These are phyloP conservation scores for Ulvella scutata DNA, from an alignment of 139 green algal genomes.

Conservation along the genomic window DNA sequence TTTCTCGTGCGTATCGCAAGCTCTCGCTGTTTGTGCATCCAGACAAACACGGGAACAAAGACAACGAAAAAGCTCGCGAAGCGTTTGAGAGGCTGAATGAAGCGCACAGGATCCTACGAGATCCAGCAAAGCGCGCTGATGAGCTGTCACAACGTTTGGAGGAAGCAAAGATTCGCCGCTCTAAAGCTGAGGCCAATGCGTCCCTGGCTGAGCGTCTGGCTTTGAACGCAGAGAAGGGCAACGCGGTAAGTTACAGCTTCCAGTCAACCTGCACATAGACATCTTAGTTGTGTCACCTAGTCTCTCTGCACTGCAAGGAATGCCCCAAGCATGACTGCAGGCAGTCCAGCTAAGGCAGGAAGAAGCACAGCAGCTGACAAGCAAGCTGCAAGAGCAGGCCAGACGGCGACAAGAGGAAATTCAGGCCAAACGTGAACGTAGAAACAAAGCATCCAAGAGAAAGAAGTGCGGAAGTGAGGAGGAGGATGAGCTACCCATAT, in stretches of 20 bases:
- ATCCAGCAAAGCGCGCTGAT: slow-evolving; percentile 23
- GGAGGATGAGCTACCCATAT: too few relatives aligned
- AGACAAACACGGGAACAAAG: slow-evolving; percentile 48
- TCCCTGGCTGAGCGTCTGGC: not conserved
- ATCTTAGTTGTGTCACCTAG: not conserved
- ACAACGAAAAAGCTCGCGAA: slow-evolving; percentile 5
- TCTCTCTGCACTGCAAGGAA: not conserved
- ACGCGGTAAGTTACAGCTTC: not conserved
- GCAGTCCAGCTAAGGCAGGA: not conserved
- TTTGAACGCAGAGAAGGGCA: not conserved
- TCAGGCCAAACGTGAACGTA: too few relatives aligned
- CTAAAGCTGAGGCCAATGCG: not conserved
- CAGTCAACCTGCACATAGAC: not conserved
- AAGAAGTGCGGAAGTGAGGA: too few relatives aligned
- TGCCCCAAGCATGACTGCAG: not conserved
- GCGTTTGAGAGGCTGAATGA: slow-evolving; percentile 40
- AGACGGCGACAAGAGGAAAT: too few relatives aligned
- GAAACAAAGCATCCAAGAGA: too few relatives aligned
- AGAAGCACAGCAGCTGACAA: not conserved
- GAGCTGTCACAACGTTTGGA: not conserved
- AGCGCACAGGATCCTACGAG: slow-evolving; percentile 41
- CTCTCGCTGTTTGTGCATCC: slow-evolving; percentile 62
- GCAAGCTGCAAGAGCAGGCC: too few relatives aligned
- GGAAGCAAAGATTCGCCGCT: not conserved
- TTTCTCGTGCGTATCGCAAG: slow-evolving; percentile 48